Conservation (phyloP, 805 yeast species). For the Lipomyces lipofer region DNA sequence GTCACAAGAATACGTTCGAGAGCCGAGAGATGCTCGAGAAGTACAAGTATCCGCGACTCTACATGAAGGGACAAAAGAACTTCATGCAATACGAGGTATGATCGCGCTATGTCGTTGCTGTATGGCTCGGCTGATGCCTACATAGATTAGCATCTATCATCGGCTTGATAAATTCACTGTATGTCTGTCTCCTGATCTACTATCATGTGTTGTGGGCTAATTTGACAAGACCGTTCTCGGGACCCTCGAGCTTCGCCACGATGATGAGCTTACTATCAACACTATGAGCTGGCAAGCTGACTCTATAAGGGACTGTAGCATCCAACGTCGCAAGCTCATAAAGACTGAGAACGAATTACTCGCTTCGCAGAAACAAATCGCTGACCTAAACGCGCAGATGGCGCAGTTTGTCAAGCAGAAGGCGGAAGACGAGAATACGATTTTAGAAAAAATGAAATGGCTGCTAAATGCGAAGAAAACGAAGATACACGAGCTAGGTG, state of each 20-base stretch:
- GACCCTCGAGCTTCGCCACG: constrained; percentile 1
- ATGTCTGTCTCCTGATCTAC: not conserved
- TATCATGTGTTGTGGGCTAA: not conserved
- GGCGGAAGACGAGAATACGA: constrained; percentile 2
- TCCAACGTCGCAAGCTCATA: not conserved
- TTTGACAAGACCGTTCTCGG: constrained; percentile 10
- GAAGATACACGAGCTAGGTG: constrained; percentile 13
- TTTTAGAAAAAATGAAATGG: constrained; percentile 9
- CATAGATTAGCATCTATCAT: constrained; percentile 10
- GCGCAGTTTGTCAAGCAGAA: constrained; percentile 11
- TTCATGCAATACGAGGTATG: too few relatives aligned
- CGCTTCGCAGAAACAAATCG: not conserved
- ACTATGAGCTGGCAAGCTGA: constrained; percentile 8
- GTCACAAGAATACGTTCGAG: constrained; percentile 5
- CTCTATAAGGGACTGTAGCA: constrained; percentile 2
- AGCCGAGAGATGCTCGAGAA: not conserved
- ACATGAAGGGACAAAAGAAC: constrained; percentile 1
- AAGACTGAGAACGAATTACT: not conserved
- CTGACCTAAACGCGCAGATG: constrained; percentile 2
- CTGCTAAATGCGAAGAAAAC: constrained; percentile 19
- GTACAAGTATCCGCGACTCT: constrained; percentile 14
- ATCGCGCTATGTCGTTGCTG: too few relatives aligned
- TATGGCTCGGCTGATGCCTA: too few relatives aligned
- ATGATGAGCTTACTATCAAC: constrained; percentile 2
- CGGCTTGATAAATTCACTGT: constrained; percentile 12